These are phyloP conservation scores for Paraphysoderma sedebokerense DNA, from an alignment of 371 early-diverging fungal genomes.

Conservation along the genomic window DNA sequence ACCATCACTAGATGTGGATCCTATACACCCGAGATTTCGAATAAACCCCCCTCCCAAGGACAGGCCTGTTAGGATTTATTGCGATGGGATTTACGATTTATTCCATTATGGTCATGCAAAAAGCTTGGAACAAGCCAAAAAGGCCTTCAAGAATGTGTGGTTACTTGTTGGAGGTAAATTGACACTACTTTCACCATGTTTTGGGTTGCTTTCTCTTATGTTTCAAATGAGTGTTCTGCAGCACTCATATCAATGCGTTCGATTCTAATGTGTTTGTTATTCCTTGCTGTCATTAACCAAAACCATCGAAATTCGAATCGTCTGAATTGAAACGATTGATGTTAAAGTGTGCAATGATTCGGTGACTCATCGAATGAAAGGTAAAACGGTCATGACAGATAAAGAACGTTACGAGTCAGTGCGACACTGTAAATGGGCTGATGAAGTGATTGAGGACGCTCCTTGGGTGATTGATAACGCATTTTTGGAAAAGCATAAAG, in stretches of 20 bases:
- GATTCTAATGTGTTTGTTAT: too few species aligned
- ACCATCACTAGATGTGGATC: too few species aligned
- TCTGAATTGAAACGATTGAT: not conserved
- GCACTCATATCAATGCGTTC: too few species aligned
- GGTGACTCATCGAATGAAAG: slow-evolving; percentile 71
- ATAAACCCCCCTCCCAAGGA: not conserved
- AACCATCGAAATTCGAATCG: not conserved
- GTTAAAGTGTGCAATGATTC: slow-evolving; percentile 57
- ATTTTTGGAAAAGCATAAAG: slow-evolving; percentile 67
- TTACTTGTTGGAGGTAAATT: slow-evolving; percentile 70
- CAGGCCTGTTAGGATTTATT: slow-evolving; percentile 61
- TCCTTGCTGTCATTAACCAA: not conserved
- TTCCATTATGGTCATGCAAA: slow-evolving; percentile 92
- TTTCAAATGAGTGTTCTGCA: too few species aligned
- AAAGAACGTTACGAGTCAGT: slow-evolving; percentile 75
- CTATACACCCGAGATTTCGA: too few species aligned
- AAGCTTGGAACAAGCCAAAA: slow-evolving; percentile 85
- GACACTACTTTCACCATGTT: too few species aligned
- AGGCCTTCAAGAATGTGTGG: slow-evolving; percentile 66
- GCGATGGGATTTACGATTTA: slow-evolving; percentile 88
- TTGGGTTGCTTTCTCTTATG: too few species aligned
- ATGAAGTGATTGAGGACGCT: slow-evolving; percentile 73
- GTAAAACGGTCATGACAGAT: slow-evolving; percentile 81
- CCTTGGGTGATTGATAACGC: slow-evolving; percentile 83
- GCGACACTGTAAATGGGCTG: slow-evolving; percentile 91